Conservation (phyloP, 2,329 filamentous ascomycete species). For the Pezicula radicicola region DNA sequence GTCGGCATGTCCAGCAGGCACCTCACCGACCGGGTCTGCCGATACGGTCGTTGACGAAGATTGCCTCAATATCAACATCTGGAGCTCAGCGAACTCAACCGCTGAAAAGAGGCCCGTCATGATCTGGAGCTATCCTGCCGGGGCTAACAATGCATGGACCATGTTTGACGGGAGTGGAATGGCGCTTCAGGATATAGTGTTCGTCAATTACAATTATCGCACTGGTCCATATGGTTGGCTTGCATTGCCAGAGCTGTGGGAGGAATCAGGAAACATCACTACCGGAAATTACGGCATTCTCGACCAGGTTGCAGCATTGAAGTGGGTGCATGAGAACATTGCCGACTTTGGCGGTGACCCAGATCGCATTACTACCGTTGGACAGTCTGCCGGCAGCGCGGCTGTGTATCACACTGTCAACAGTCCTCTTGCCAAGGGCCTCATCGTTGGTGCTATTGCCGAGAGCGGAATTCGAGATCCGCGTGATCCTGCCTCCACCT, state of each 20-base stretch:
- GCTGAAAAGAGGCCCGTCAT: conserved; percentile 23
- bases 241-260: conserved; percentile 31
- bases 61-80: conserved; percentile 42
- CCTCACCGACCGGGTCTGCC: conserved; percentile 4
- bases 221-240: conserved; percentile 61
- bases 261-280: conserved; percentile 14
- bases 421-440: conserved; percentile 21
- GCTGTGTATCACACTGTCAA: conserved; percentile 34
- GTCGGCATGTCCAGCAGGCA: conserved; percentile 21
- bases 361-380: conserved; percentile 34
- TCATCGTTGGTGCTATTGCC: conserved; percentile 22
- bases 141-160: conserved; percentile 9
- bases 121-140: conserved; percentile 27
- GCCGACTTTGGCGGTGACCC: conserved; percentile 37
- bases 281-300: conserved; percentile 34
- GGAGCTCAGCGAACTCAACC: conserved; percentile 22
- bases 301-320: conserved; percentile 24
- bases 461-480: conserved; percentile 25
- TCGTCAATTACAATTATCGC: conserved; percentile 60
- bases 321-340: conserved; percentile 57
- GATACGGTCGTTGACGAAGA: conserved; percentile 28
- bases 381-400: conserved; percentile 40
- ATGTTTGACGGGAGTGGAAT: conserved; percentile 18
- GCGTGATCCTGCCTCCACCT: conserved; percentile 18
- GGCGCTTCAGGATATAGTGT: conserved; percentile 34